These are phyloP conservation scores for Hypoxylon sp. DNA, from an alignment of 2,329 filamentous ascomycete genomes.

Conservation along the genomic window DNA sequence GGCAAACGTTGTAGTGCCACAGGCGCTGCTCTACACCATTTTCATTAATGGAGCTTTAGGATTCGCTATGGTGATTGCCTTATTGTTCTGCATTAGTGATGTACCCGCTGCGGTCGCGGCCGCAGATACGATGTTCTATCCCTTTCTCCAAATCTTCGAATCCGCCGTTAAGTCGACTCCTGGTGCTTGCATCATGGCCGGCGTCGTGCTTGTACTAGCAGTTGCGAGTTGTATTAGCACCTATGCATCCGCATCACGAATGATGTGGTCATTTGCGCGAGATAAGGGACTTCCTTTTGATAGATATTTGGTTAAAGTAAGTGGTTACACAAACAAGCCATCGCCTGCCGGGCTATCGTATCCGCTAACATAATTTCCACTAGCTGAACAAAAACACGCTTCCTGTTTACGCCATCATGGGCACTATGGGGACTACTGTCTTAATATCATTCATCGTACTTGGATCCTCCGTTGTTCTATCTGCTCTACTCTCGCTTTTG, in stretches of 20 bases:
- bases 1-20: slow-evolving; percentile 44
- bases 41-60: slow-evolving; percentile 46
- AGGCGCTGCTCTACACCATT: slow-evolving; percentile 45
- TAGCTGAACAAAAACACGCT: slow-evolving; percentile 44
- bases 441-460: slow-evolving; percentile 51
- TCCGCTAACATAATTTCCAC: slow-evolving; percentile 17
- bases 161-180: slow-evolving; percentile 43
- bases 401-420: slow-evolving; percentile 44
- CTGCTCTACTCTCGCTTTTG: slow-evolving; percentile 61
- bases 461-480: slow-evolving; percentile 57
- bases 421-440: slow-evolving; percentile 43
- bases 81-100: slow-evolving; percentile 48
- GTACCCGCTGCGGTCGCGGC: slow-evolving; percentile 39
- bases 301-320: slow-evolving; percentile 41
- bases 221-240: slow-evolving; percentile 44
- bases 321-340: background rate
- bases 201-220: slow-evolving; percentile 44
- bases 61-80: slow-evolving; percentile 46
- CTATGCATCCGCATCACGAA: slow-evolving; percentile 44
- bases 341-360: background rate
- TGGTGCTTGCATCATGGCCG: slow-evolving; percentile 44
- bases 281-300: slow-evolving; percentile 45
- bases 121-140: slow-evolving; percentile 46
- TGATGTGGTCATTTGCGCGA: slow-evolving; percentile 51
- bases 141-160: slow-evolving; percentile 51